Evolutionary conservation across 176 grass and related monocot species (phyloP), one percentile per base, ranked within the genome.

Genomic region (Luzula sylvatica): DNA sequence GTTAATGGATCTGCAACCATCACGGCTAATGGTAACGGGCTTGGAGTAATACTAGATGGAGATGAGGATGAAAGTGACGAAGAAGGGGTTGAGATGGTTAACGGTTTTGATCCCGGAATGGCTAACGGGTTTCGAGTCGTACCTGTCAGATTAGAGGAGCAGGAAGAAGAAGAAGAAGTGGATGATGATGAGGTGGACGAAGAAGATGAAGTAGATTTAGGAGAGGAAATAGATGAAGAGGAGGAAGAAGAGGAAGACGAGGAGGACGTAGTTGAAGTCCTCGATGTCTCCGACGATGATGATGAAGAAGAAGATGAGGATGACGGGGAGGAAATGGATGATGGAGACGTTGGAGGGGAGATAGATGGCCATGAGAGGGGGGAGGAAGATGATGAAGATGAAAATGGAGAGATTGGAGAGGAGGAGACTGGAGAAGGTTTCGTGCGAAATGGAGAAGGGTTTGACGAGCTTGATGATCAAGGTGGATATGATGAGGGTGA

Each of bases 351-450:
- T 15, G 68, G 39, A 53, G 83, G 69, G 52, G 83, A 88, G 67
- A 95, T 95, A 11, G 89, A 95, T 78, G 89, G 83, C 22, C 89
- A 95, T 76, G 89, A 95, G 23, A 83, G 78, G 12, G 89, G 89
- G 4, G 89, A 95, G 69, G 87, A 78, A 8, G 87, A 86, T 3
- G 87, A 87, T 48, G 83, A 93, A 4, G 73, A 93, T 62, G 89
- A 88, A 20, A 75, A 95, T 3, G 89, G 89, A 3, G 89, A 95
- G 83, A 83, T 95, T 11, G 83, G 89, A 19, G 83, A 95, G 72
- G 89, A 59, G 40, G 55, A 59, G 73, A 82, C 83, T 5, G 76
- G 83, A 22, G 83, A 95, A 68, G 89, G 35, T 38, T 22, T 43
- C 11, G 23, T 42, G 20, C 2, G 20, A 11, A 30, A 22, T 15